Conservation (phyloP, 2,329 filamentous ascomycete genomes). For the Arthrobotrys iridis region DNA sequence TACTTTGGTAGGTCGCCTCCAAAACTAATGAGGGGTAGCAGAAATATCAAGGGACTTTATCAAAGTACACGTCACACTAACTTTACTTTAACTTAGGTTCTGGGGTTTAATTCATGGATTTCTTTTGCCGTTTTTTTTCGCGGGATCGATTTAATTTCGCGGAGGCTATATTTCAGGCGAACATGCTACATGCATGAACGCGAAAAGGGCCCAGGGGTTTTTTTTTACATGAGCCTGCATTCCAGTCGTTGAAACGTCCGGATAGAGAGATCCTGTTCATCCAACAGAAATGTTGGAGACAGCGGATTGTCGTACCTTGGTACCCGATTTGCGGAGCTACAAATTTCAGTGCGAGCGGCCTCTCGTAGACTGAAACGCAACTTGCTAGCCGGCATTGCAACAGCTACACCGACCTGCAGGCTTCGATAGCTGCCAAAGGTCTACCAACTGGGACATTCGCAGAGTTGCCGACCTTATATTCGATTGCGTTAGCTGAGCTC, state of each 20-base stretch:
- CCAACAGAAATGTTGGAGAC: neutral
- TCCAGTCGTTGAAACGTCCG: neutral
- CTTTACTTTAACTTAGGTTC: neutral
- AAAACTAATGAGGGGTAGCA: neutral
- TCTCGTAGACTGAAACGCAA: neutral
- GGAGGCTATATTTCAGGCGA: conserved; percentile 1
- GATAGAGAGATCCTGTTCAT: neutral
- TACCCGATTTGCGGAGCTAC: neutral
- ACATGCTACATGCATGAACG: neutral
- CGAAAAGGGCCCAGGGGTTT: neutral
- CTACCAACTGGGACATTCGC: neutral
- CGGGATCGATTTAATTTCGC: neutral
- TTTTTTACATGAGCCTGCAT: neutral
- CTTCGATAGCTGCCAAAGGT: neutral
- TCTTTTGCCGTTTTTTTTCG: neutral
- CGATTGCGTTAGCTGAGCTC: no score
- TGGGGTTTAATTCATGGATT: neutral
- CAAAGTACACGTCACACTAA: neutral
- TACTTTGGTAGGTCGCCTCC: neutral
- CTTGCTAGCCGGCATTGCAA: neutral
- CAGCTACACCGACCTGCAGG: neutral
- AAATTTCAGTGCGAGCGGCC: neutral
- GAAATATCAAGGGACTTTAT: neutral
- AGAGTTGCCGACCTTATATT: neutral
- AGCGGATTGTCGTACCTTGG: neutral